Base-by-base conservation (phyloP, 1,139 yeast genomes). In the Yamadazyma jaroonii region DNA sequence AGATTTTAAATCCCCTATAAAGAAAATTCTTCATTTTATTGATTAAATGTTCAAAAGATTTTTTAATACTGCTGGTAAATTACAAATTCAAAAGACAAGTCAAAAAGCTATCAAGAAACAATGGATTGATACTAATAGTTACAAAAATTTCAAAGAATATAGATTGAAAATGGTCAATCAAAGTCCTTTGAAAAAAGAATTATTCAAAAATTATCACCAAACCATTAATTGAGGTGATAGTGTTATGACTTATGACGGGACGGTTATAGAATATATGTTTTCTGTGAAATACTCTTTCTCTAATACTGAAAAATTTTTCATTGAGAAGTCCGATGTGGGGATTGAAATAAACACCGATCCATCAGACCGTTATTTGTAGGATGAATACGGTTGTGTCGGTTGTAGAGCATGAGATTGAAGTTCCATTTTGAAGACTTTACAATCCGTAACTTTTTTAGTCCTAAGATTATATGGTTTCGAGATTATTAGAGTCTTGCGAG, bases 71-170 rank as follows among this genome's bases (percentile, higher is more conserved):
- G 20, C 27, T 13, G 36, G 37, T 9, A 37, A 37, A 31, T 25
- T 37, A 25, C 36, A 32, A 37, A 15, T 37, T n/a, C 24, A 32
- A 25, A 32, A 32, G n/a, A 17, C 36, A 10, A 10, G 10, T 7
- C 10, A 27, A 15, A 33, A 20, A 10, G 17, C n/a, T 12, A 17
- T 33, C 13, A 33, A 33, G 13, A 26, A 33, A 10, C 31, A 26
- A 22, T 33, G 22, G 17, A 27, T 33, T 11, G 36, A 33, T 13
- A 8, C 22, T 20, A 33, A 33, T 21, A 26, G 31, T 12, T 33
- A 26, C 62, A 64, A 74, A 47, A 60, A 77, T 2, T 77, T 77
- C 57, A 79, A 79, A 26, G 81, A 77, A 51, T 77, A 77, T 63
- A 61, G 82, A 50, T 62, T 74, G 51, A 69, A 69, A 48, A 76